These are phyloP conservation scores for Strobilomyces dryophilus DNA, from an alignment of 768 basidiomycete species.

Conservation along the genomic window DNA sequence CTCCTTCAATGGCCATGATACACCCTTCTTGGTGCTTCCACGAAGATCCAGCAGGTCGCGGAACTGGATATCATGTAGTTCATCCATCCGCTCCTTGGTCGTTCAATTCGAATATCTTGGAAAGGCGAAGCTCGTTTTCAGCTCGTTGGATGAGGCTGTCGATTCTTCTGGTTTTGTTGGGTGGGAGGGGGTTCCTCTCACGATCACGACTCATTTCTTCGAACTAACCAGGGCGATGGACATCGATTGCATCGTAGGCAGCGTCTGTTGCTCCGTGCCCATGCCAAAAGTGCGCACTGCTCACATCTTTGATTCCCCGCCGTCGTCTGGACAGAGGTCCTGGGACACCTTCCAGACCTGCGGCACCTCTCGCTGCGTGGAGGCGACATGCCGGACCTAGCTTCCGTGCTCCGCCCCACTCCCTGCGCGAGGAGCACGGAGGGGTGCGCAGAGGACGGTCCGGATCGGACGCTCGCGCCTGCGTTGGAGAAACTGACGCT, in stretches of 20 bases:
- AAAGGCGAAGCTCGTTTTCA: neutral
- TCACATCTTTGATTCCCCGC: neutral
- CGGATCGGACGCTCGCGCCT: neutral
- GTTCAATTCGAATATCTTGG: neutral
- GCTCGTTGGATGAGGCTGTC: neutral
- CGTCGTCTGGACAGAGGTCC: neutral
- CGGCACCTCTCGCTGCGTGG: neutral
- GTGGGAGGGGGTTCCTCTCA: neutral
- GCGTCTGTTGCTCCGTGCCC: neutral
- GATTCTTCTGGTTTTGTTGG: too few species aligned
- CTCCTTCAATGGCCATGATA: too few species aligned
- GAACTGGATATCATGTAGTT: neutral
- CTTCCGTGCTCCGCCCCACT: neutral
- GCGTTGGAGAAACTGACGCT: neutral
- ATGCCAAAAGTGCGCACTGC: neutral
- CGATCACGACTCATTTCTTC: neutral
- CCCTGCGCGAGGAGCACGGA: neutral
- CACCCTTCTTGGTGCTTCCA: neutral
- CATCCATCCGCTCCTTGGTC: neutral
- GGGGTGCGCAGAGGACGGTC: too few species aligned
- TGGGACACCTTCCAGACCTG: neutral
- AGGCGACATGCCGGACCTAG: neutral
- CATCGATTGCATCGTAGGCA: neutral
- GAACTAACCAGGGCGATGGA: too few species aligned
- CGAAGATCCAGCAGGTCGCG: neutral